These are phyloP conservation scores for Fusarium sp. DNA, from an alignment of 2,329 filamentous ascomycete genomes.

Conservation along the genomic window DNA sequence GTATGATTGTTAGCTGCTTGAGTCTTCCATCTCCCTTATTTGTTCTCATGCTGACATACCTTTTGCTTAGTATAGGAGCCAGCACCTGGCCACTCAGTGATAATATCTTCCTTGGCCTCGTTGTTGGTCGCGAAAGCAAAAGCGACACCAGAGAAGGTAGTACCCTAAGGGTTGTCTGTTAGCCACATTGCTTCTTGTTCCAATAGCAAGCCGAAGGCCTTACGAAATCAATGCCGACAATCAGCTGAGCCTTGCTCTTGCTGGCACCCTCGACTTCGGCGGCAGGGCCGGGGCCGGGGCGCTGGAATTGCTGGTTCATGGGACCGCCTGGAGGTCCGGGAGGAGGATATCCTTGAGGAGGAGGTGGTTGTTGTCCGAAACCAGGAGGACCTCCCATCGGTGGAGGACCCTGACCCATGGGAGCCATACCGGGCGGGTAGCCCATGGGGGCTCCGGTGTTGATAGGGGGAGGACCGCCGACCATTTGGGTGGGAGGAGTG, in stretches of 20 bases:
- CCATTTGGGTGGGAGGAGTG: constrained; percentile 71
- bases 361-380: constrained; percentile 56
- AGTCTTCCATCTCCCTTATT: not conserved
- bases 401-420: constrained; percentile 59
- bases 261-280: constrained; percentile 89
- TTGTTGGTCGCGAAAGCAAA: constrained; percentile 98
- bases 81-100: constrained; percentile 98
- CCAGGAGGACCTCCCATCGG: constrained; percentile 54
- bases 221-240: constrained; percentile 99
- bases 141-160: constrained; percentile 97
- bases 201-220: constrained; percentile 51
- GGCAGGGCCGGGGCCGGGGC: constrained; percentile 65
- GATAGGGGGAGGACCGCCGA: constrained; percentile 75
- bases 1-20: constrained; percentile 25
- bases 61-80: constrained; percentile 99
- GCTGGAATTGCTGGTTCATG: constrained; percentile 59
- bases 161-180: constrained; percentile 72
- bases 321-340: constrained; percentile 56
- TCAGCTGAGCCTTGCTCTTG: constrained; percentile 94
- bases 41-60: constrained; percentile 63
- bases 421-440: constrained; percentile 69
- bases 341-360: constrained; percentile 60
- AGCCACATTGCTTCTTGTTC: constrained; percentile 15
- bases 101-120: constrained; percentile 98
- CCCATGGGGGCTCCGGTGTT: constrained; percentile 73